Evolutionary conservation across 495 filamentous ascomycete genomes (phyloP), one percentile per base, ranked within the genome.

Genomic region (Hypomontagnella monticulosa): DNA sequence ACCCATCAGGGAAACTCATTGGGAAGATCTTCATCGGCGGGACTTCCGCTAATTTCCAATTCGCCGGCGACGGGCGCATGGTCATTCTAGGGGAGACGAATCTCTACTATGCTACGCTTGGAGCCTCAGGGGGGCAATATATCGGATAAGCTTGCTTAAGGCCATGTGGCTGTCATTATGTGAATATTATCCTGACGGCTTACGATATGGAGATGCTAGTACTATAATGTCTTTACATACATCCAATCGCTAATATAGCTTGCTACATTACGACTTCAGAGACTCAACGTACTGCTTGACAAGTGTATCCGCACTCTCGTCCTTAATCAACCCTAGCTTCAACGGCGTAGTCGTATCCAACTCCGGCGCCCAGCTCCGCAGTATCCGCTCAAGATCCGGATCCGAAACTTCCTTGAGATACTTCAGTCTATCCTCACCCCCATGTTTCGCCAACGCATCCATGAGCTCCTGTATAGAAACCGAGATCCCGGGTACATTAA

Each of bases 401-500:
- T 93, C 86, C 69, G 82, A 84, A 76, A 84, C 82, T 74, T 92
- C 89, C 71, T 81, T 82, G 23, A 93, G 80, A 46, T 89, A 75
- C 66, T 75, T 76, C 74, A 90, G 66, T 71, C 81, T 84, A 38
- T 93, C 88, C 76, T 87, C 80, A 0, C 91, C 91, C 1, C 88
- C 91, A 27, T 91, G 82, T 66, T 83, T 84, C 59, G 83, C 84
- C 73, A 95, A 70, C 38, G 89, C 86, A 70, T 92, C 88, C 76
- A 93, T 77, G 83, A 93, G 86, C 71, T 95, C 86, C 75, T 89
- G 83, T 14, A 92, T 79, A 14, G 82, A 90, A 12, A 91, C 88
- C 38, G 85, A 85, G 56, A 91, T 81, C 1, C 91, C 91, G 0
- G 91, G 91, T 43, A 93, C 71, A 75, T 93, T 91, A 18, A 93